Evolutionary conservation across 2,329 filamentous ascomycete genomes (phyloP), one percentile per base, ranked within the genome.

Genomic region (Lecanosticta acicola): DNA sequence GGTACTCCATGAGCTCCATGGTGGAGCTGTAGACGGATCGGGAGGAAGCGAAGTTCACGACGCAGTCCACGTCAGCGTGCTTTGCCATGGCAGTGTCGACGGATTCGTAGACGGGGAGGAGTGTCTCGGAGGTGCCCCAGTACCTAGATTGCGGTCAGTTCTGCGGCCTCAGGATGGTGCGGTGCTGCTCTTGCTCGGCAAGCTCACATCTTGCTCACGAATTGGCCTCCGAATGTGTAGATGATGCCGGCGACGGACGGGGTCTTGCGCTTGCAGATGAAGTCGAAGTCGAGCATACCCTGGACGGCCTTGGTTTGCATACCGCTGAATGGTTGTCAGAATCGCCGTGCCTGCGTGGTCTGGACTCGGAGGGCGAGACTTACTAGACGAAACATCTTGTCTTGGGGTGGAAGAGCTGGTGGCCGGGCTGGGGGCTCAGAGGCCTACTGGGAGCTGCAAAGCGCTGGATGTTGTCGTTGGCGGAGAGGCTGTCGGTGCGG

Each of bases 21-120:
- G 93, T 98, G 59, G 91, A 97, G 78, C 79, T 87, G 84, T 94
- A 98, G 69, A 98, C 93, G 78, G 87, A 94, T 72, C 93, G 89
- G 51, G 93, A 98, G 52, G 93, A 98, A 63, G 93, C 93, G 68
- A 98, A 98, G 84, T 98, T 98, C 78, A 98, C 93, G 53, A 98
- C 87, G 47, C 89, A 90, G 70, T 98, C 93, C 56, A 97, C 93
- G 60, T 98, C 93, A 54, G 79, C 82, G 80, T 98, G 93, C 84
- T 98, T 98, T 71, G 81, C 81, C 68, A 96, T 83, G 62, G 93
- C 93, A 79, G 96, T 94, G 61, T 81, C 77, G 40, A 90, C 85
- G 66, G 87, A 81, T 77, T 98, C 91, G 81, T 98, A 98, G 69
- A 98, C 93, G 55, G 93, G 93, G 62, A 98, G 82, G 58, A 98